A percentile compares a stretch with the other conserved stretches of the same genome.
These are phyloP conservation scores for Microsporum audouinii DNA, from an alignment of 2,329 filamentous ascomycete species.

Conservation along the genomic window DNA sequence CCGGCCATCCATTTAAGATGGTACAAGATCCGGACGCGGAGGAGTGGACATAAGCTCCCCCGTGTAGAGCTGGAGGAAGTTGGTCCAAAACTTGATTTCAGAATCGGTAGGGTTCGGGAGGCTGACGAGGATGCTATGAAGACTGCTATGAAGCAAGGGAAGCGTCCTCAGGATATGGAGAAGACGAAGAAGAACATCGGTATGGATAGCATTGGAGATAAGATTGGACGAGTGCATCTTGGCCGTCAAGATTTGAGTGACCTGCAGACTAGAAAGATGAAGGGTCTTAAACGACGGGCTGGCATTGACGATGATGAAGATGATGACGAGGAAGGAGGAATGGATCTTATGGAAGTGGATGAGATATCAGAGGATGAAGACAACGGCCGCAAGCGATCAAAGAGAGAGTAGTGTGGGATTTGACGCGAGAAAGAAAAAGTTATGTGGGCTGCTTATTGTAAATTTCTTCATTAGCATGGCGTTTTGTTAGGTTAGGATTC, in stretches of 20 bases:
- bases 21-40: constrained; percentile 78
- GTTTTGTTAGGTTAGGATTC: not conserved
- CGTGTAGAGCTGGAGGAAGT: constrained; percentile 92
- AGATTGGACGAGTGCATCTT: constrained; percentile 84
- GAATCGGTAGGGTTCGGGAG: constrained; percentile 67
- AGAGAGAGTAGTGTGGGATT: not conserved
- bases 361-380: constrained; percentile 28
- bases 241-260: constrained; percentile 78
- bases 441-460: not conserved
- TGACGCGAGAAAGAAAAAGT: not conserved
- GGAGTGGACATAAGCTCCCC: constrained; percentile 74
- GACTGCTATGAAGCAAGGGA: constrained; percentile 79
- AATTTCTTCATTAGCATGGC: constrained; percentile 1
- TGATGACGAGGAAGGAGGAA: constrained; percentile 40
- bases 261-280: constrained; percentile 97
- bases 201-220: constrained; percentile 86
- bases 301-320: constrained; percentile 48
- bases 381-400: not conserved
- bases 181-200: constrained; percentile 91
- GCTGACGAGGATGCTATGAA: constrained; percentile 71
- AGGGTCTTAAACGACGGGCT: constrained; percentile 80
- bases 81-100: constrained; percentile 85
- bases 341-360: constrained; percentile 39
- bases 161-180: constrained; percentile 44
- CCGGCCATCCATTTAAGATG: constrained; percentile 55